Conservation (phyloP, 305 asterid species). For the Fraxinus paxiana region DNA sequence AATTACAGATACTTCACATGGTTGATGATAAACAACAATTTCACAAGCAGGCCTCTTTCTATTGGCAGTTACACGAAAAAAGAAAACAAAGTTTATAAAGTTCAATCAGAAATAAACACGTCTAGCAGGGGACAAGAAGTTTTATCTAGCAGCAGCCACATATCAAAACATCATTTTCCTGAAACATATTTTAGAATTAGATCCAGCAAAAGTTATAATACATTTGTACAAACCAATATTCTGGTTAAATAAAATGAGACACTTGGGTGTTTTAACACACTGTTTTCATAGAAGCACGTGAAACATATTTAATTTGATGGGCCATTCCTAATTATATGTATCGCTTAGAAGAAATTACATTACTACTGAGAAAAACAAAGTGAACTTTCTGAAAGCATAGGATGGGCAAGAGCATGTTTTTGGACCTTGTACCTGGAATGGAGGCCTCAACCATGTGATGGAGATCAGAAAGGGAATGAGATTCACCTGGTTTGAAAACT, state of each 20-base stretch:
- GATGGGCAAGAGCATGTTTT: neutral
- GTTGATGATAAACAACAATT: neutral
- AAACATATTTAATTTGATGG: neutral
- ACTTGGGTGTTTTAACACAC: constrained; percentile 1
- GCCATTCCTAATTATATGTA: constrained; percentile 7
- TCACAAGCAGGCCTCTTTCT: neutral
- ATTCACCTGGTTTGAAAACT: constrained; percentile 28
- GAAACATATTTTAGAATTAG: neutral
- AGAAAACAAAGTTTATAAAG: no score
- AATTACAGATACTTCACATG: neutral
- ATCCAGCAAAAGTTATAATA: neutral
- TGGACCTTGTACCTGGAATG: constrained; percentile 45
- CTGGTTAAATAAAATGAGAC: neutral
- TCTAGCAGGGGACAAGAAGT: neutral
- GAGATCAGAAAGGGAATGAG: constrained; percentile 23
- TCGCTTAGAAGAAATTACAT: constrained; percentile 7
- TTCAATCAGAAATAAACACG: neutral
- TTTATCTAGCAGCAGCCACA: neutral
- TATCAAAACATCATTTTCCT: neutral
- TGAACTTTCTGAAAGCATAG: neutral
- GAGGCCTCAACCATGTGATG: constrained; percentile 29
- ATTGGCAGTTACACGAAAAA: neutral
- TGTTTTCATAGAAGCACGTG: neutral
- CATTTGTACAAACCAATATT: neutral
- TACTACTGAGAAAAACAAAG: neutral